These are phyloP conservation scores for Fusarium pseudonygamai DNA, from an alignment of 2,329 filamentous ascomycete genomes.

Conservation along the genomic window DNA sequence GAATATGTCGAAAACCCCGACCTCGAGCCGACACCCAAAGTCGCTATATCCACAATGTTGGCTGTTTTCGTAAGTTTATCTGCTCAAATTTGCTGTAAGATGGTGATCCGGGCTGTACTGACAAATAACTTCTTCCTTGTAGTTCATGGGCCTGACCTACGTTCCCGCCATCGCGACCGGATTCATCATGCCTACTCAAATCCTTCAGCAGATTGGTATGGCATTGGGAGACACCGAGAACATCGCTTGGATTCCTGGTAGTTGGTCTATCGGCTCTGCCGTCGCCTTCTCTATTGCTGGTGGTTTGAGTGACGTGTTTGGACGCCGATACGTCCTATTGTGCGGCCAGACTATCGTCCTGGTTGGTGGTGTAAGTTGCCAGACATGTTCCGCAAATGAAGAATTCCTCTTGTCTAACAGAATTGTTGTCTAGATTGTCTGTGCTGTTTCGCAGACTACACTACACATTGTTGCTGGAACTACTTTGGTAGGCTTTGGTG, in stretches of 20 bases:
- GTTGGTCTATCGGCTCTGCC: constrained; percentile 9
- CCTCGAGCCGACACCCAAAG: background rate
- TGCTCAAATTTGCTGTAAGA: rapidly evolving
- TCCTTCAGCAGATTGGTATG: constrained; percentile 10
- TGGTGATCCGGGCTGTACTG: background rate
- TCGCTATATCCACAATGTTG: constrained; percentile 5
- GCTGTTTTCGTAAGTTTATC: background rate
- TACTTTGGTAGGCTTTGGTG: constrained; percentile 7
- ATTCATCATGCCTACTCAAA: constrained; percentile 11
- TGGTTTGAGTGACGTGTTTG: constrained; percentile 9
- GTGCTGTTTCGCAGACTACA: background rate
- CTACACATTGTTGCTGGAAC: constrained; percentile 2
- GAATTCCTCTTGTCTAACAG: background rate
- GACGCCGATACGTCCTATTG: constrained; percentile 3
- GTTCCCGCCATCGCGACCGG: constrained; percentile 11
- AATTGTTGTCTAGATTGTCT: background rate
- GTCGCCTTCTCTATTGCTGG: constrained; percentile 9
- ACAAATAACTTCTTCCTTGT: background rate
- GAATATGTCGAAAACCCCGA: background rate
- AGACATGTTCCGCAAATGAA: rapidly evolving
- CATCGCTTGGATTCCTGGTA: constrained; percentile 10
- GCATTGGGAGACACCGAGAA: background rate
- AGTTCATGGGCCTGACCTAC: constrained; percentile 15
- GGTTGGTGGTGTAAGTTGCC: background rate
- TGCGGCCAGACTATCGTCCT: constrained; percentile 3